Conservation (phyloP, 495 filamentous ascomycete species). For the Venustampulla echinocandica region DNA sequence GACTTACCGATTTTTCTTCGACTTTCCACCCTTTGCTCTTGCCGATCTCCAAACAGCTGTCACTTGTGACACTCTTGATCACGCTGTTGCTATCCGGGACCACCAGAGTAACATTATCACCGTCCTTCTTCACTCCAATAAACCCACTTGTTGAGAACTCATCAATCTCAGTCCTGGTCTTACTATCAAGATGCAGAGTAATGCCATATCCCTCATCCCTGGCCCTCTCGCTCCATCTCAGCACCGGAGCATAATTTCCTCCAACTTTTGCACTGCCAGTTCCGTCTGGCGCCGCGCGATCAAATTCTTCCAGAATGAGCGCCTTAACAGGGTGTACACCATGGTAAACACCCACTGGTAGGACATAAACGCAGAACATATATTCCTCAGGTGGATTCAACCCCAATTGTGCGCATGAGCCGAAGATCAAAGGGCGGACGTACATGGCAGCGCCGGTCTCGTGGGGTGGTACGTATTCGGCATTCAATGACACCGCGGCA, state of each 20-base stretch:
- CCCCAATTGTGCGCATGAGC: conserved; percentile 69
- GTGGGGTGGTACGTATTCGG: conserved; percentile 79
- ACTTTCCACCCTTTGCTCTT: conserved; percentile 57
- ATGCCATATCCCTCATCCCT: conserved; percentile 68
- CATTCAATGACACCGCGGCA: conserved; percentile 74
- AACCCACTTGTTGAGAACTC: conserved; percentile 89
- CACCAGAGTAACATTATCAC: conserved; percentile 56
- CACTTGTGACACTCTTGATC: conserved; percentile 74
- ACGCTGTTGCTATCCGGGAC: conserved; percentile 73
- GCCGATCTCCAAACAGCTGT: conserved; percentile 60
- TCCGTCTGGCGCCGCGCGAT: conserved; percentile 64
- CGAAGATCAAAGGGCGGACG: conserved; percentile 79
- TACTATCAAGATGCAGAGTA: conserved; percentile 79
- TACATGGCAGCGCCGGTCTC: conserved; percentile 83
- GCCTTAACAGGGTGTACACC: conserved; percentile 73
- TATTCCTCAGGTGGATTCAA: conserved; percentile 81
- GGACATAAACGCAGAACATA: conserved; percentile 73
- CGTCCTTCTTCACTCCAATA: conserved; percentile 58
- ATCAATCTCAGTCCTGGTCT: conserved; percentile 68
- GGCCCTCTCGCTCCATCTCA: conserved; percentile 71
- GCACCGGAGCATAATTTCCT: conserved; percentile 76
- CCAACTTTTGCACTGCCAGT: conserved; percentile 68
- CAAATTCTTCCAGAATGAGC: conserved; percentile 69
- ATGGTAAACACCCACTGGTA: conserved; percentile 86
- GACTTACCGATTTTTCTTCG: conserved; percentile 47